Conservation (phyloP, 371 early-diverging fungal genomes). For the Mucor sp. region DNA sequence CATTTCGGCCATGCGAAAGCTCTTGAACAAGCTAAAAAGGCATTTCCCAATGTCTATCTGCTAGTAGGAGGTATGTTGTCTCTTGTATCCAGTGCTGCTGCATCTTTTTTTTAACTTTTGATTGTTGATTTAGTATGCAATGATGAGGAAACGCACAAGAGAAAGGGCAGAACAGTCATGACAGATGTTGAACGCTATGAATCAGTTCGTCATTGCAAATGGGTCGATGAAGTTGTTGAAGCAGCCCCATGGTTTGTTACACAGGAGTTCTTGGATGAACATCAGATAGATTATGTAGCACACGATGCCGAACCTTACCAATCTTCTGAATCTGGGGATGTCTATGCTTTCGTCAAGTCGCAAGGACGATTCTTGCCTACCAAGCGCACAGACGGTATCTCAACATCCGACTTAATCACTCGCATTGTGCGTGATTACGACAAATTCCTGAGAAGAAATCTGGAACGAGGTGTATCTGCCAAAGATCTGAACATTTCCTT, state of each 20-base stretch:
- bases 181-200: slow-evolving; percentile 84
- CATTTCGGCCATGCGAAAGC: slow-evolving; percentile 95
- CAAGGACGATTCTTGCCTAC: slow-evolving; percentile 87
- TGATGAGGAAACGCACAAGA: slow-evolving; percentile 76
- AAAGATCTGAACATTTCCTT: slow-evolving; percentile 88
- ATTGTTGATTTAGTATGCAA: slow-evolving; percentile 79
- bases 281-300: slow-evolving; percentile 93
- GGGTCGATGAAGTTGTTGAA: slow-evolving; percentile 92
- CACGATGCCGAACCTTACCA: slow-evolving; percentile 95
- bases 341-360: slow-evolving; percentile 89
- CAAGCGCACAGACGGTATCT: slow-evolving; percentile 88
- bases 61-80: slow-evolving; percentile 77
- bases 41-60: slow-evolving; percentile 85
- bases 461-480: slow-evolving; percentile 84
- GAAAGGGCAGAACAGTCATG: slow-evolving; percentile 92
- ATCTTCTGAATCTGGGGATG: slow-evolving; percentile 77
- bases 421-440: slow-evolving; percentile 94
- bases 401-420: slow-evolving; percentile 93
- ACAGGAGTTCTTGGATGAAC: slow-evolving; percentile 83
- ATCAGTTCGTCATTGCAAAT: slow-evolving; percentile 89
- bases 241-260: slow-evolving; percentile 89
- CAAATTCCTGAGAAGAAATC: slow-evolving; percentile 83
- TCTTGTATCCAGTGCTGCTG: not conserved
- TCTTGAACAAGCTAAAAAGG: slow-evolving; percentile 94
- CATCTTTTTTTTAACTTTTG: too few species aligned